Percentiles rank a stretch among this genome's conserved stretches.
Evolutionary conservation across 1,284 basidiomycete species (phyloP).

Genomic region (Rugiboletus extremiorientalis): DNA sequence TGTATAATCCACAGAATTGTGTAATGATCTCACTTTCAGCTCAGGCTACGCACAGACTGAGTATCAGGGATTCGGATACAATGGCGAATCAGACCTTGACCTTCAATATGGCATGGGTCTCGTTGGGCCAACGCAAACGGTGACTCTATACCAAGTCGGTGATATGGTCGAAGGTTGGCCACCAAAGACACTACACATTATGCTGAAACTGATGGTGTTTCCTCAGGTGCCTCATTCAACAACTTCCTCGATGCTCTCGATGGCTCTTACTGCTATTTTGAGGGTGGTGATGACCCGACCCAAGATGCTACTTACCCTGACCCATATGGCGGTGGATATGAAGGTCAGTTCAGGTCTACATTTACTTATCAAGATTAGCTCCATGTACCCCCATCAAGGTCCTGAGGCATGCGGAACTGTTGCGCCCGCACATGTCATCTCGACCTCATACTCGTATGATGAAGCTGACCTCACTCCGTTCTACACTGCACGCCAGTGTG

Average conservation of each 20-base stretch:
- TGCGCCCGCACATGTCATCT: constrained; percentile 41
- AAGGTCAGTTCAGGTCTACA: constrained; percentile 18
- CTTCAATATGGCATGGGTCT: constrained; percentile 49
- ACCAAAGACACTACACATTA: not conserved
- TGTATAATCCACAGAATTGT: no score
- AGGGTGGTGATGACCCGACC: constrained; percentile 45
- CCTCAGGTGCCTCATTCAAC: constrained; percentile 44
- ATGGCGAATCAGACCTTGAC: constrained; percentile 53
- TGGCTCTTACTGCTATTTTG: constrained; percentile 45
- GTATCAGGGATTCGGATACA: constrained; percentile 38
- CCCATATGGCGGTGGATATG: constrained; percentile 34
- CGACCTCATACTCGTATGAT: constrained; percentile 42
- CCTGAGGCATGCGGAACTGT: constrained; percentile 41
- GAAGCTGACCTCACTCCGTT: constrained; percentile 41
- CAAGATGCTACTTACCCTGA: constrained; percentile 47
- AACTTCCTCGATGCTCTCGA: constrained; percentile 52
- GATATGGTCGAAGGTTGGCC: constrained; percentile 40
- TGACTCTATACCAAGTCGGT: constrained; percentile 47
- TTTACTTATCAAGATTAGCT: not conserved
- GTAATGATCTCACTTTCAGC: constrained; percentile 7
- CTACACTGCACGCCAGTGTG: constrained; percentile 45
- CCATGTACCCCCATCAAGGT: constrained; percentile 11
- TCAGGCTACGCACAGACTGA: constrained; percentile 37
- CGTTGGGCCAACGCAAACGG: constrained; percentile 36
- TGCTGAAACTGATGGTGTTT: not conserved